Conservation (phyloP, 164 flowering plant species). For the Amborella trichopoda region DNA sequence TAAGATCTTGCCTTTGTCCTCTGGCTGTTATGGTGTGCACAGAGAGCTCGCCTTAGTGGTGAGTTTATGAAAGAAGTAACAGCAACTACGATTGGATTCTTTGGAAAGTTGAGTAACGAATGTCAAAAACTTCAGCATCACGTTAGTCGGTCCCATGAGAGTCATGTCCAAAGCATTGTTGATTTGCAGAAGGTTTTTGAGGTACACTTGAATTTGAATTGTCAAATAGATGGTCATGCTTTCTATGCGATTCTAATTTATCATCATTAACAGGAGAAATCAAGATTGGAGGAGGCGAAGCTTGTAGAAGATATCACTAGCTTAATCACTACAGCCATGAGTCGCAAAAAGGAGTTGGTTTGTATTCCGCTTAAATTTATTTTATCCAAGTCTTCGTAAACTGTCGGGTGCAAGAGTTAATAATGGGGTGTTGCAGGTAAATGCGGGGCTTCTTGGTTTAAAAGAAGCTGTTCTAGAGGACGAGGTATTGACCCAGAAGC, state of each 20-base stretch:
- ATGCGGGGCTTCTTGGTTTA: slow-evolving; percentile 40
- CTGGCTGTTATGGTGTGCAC: too few relatives aligned
- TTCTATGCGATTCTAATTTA: slow-evolving; percentile 3
- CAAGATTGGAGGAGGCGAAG: slow-evolving; percentile 60
- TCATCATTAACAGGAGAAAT: slow-evolving; percentile 51
- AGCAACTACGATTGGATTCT: slow-evolving; percentile 30
- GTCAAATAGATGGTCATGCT: not conserved
- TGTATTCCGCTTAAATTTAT: slow-evolving; percentile 4
- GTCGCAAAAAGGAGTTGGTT: slow-evolving; percentile 77
- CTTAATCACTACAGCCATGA: slow-evolving; percentile 46
- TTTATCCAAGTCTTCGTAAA: not conserved
- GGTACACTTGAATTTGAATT: slow-evolving; percentile 9
- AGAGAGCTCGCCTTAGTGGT: slow-evolving; percentile 50
- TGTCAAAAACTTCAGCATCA: slow-evolving; percentile 34
- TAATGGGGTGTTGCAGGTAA: slow-evolving; percentile 36
- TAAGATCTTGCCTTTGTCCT: too few relatives aligned
- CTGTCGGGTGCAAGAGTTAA: too few relatives aligned
- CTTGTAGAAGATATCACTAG: slow-evolving; percentile 66
- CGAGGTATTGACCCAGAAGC: slow-evolving; percentile 54
- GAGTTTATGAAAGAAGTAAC: slow-evolving; percentile 48
- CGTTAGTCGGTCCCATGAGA: slow-evolving; percentile 29
- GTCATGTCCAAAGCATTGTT: slow-evolving; percentile 41
- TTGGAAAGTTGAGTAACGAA: slow-evolving; percentile 50
- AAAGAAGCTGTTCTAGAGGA: slow-evolving; percentile 39
- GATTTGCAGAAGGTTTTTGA: slow-evolving; percentile 70